Percentiles rank a stretch among this genome's conserved stretches.
These are phyloP conservation scores for Meredithiella fracta DNA, from an alignment of 2,329 filamentous ascomycete genomes.

Conservation along the genomic window DNA sequence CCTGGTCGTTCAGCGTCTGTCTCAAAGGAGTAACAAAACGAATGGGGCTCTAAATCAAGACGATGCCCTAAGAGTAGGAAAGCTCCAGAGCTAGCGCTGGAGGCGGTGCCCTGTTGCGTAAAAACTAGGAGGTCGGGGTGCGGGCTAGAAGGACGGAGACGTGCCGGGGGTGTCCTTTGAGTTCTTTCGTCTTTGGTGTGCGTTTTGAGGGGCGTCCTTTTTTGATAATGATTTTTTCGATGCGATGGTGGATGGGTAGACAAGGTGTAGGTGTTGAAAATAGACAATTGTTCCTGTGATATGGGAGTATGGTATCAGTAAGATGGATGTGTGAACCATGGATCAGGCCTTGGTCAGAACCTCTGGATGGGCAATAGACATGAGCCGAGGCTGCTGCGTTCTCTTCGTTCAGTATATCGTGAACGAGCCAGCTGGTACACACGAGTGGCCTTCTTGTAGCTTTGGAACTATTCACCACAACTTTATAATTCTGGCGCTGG, in stretches of 20 bases:
- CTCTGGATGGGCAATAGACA: too few relatives aligned
- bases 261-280: background rate
- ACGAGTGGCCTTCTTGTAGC: too few relatives aligned
- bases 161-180: slow-evolving; percentile 5
- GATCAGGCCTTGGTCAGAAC: too few relatives aligned
- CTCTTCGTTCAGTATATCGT: too few relatives aligned
- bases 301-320: too few relatives aligned
- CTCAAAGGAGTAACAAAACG: background rate
- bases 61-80: background rate
- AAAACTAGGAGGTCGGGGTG: slow-evolving; percentile 13
- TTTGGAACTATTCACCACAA: too few relatives aligned
- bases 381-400: too few relatives aligned
- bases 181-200: background rate
- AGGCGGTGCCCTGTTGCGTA: slow-evolving; percentile 7
- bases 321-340: too few relatives aligned
- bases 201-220: background rate
- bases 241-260: background rate
- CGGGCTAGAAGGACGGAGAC: slow-evolving; percentile 5
- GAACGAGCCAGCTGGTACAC: too few relatives aligned
- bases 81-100: background rate
- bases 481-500: too few relatives aligned
- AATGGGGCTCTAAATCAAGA: background rate
- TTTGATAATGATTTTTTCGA: background rate
- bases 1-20: background rate
- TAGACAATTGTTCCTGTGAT: too few relatives aligned